Base-by-base conservation (phyloP, 805 yeast species). In the Metschnikowia continentalis region DNA sequence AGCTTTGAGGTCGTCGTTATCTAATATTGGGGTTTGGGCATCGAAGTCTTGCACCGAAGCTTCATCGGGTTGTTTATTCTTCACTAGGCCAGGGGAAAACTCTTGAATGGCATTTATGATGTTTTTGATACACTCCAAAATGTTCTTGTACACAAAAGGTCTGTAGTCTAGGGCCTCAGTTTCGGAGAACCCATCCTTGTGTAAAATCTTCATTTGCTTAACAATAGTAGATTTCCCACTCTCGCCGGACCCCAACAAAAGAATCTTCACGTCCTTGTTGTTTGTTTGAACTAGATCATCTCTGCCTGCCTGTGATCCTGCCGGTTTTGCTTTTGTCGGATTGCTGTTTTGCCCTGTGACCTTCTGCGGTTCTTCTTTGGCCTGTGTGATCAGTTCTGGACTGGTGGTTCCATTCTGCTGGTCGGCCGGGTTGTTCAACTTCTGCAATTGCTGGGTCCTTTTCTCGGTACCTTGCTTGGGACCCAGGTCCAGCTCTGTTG, bases 211-310 rank as follows among this genome's bases (percentile, higher is more conserved):
- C 82, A 88, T 88, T 66, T 87, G 95, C 65, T 86, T 88, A 48
- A 88, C 80, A 48, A 87, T 82, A 15, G 95, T 87, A 6, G 90
- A 83, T 62, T 87, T 88, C 4, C 95, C 95, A 54, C 84, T 77
- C 62, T 87, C 95, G 14, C 98, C 99, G 0, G 97, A 87, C 5
- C 99, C 94, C 45, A 87, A 69, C 33, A 91, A 73, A 35, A 91
- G 72, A 43, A 91, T 83, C 65, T 90, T 90, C 48, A 84, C 82
- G 52, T 82, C 88, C 54, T 77, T 64, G 23, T 57, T 64, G 30
- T 49, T 54, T 3, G 55, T 52, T 33, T 49, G 51, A n/a, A 43
- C 47, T 19, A 48, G 46, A 19, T 49, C 49, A 48, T 46, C 41
- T 39, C 44, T 35, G 22, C 42, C 49, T 26, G 42, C 42, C 39